Base-by-base conservation (phyloP, 176 grass and related monocot genomes). In the Metroxylon sagu region DNA sequence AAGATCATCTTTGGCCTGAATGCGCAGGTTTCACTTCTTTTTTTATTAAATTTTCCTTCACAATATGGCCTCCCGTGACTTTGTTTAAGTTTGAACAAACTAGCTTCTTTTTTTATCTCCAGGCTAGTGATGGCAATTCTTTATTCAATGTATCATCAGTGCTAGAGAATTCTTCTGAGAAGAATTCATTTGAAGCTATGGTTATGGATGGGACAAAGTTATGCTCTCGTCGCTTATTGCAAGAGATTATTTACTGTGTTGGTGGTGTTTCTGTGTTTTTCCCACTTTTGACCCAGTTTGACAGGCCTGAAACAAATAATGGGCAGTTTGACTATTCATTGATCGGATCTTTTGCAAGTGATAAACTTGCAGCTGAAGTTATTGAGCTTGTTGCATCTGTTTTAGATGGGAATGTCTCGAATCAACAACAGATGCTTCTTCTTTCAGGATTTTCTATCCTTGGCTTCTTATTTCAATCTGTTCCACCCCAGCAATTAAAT, bases 231-330 rank as follows among this genome's bases (percentile, higher is more conserved):
- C 80, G 80, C 50, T 74, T 97, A 70, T 72, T 91, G 70, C 84
- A 97, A 65, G 92, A 97, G 25, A 97, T 97, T 68, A 91, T 97
- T 62, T 97, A 97, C 51, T 97, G 92, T 82, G 92, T 97, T 70
- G 92, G 92, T 54, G 92, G 92, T 59, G 92, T 97, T 27, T 90
- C 83, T 63, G 92, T 97, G 53, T 88, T 97, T 80, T 90, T 97
- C 66, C 92, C 92, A 73, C 86, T 97, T 77, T 54, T 97, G 75
- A 82, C 82, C 21, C 92, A 89, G 68, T 97, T 88, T 66, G 77
- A 88, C 75, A 89, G 81, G 57, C 63, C 79, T 76, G 57, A 54
- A 62, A 57, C 54, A 48, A 76, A 90, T 77, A 67, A 56, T 66
- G 74, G 74, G 74, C 60, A 73, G 57, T 28, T 29, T 53, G 59